Conservation (phyloP, 129 eudicot genomes). For the Erigeron canadensis region DNA sequence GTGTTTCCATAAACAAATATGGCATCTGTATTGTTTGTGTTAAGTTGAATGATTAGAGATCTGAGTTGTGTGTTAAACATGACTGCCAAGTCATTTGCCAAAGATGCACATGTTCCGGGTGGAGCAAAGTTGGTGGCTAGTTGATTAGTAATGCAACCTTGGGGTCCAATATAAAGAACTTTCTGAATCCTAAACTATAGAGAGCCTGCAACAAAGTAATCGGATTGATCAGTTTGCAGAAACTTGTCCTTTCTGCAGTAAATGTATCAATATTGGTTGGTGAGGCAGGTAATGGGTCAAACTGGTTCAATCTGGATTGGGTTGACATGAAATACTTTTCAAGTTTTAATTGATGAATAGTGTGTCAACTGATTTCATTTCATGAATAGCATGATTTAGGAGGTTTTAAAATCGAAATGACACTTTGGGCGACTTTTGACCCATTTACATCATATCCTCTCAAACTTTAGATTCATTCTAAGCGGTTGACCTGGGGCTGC, state of each 20-base stretch:
- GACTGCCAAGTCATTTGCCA: constrained; percentile 45
- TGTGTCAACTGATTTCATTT: not conserved
- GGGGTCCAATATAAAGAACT: constrained; percentile 62
- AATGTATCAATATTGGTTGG: not conserved
- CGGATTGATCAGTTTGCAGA: constrained; percentile 10
- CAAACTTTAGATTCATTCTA: not conserved
- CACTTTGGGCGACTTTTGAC: not conserved
- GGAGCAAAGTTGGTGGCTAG: constrained; percentile 42
- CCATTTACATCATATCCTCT: not conserved
- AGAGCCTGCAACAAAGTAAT: constrained; percentile 48
- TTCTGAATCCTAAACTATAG: constrained; percentile 54
- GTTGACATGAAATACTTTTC: not conserved
- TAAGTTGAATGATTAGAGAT: constrained; percentile 53
- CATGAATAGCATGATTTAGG: too few species aligned
- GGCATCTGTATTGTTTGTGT: constrained; percentile 43
- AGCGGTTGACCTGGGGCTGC: too few species aligned
- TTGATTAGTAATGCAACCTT: constrained; percentile 80
- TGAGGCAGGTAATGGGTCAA: not conserved
- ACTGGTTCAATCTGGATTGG: not conserved
- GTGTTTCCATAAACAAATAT: constrained; percentile 61
- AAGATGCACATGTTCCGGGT: constrained; percentile 48
- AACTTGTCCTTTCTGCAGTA: not conserved
- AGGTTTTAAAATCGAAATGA: not conserved
- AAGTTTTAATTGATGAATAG: not conserved
- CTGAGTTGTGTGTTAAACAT: constrained; percentile 50